Evolutionary conservation across 306 rosid genomes (phyloP), one percentile per base, ranked within the genome.

Genomic region (Sechiopsis laciniata): DNA sequence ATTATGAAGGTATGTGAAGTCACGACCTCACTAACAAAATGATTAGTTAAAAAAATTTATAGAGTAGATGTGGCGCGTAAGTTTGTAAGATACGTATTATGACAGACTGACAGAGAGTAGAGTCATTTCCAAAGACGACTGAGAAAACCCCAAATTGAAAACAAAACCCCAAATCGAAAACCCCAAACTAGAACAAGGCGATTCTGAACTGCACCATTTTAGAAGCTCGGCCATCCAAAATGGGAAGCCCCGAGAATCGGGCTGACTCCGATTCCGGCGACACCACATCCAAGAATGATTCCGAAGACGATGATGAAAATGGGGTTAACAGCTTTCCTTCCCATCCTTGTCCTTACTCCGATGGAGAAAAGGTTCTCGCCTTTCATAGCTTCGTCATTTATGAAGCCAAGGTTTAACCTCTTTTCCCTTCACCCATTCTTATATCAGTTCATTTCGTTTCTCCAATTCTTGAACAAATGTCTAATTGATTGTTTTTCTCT

Each of bases 301-400:
- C 87, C 5, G 85, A 81, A 37, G 76, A 51, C 51, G 73, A 68
- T 60, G 76, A 74, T n/a, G 78, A 74, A 17, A 60, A 29, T 32
- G 77, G 63, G 59, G 20, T 64, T 57, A 75, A 65, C 5, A 78
- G 54, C 26, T n/a, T 77, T 22, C 74, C 75, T 15, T 26, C 84
- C 55, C 74, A 24, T 32, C 84, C 89, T 8, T 45, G 82, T 75
- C 89, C 94, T 37, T 90, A 54, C 58, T 62, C 71, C 2, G 85
- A 45, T 35, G 90, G 83, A 32, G 94, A 88, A 51, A 87, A 77
- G 84, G 90, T 85, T 74, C 80, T 93, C 20, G 96, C 88, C 40
- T 81, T 14, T 32, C 94, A 88, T 56, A 74, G 42, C 42, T 0
- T 6, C 40, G 72, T 45, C 61, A 76, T 85, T 19, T 93, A 93